A percentile compares a stretch with the other conserved stretches of the same genome.
Conservation (phyloP, 192 early-diverging fungal genomes). For the Coemansia sp. region DNA sequence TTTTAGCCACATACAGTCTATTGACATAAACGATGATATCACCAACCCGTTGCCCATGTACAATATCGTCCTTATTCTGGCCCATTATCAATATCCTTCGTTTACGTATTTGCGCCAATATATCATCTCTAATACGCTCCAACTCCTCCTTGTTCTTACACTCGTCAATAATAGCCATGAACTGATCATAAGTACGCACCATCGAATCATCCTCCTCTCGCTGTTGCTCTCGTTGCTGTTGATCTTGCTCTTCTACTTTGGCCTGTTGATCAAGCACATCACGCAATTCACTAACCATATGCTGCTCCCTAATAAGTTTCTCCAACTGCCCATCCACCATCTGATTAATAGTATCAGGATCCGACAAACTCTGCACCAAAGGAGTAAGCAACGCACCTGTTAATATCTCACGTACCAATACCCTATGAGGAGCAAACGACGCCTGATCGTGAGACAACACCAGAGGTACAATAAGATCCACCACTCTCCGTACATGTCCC, state of each 20-base stretch:
- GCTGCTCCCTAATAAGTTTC: constrained; percentile 53
- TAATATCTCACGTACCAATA: constrained; percentile 76
- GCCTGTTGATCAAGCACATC: constrained; percentile 69
- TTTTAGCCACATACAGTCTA: constrained; percentile 69
- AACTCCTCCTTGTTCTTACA: constrained; percentile 65
- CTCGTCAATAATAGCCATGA: constrained; percentile 70
- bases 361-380: constrained; percentile 64
- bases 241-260: not conserved
- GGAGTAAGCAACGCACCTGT: constrained; percentile 69
- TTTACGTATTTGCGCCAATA: constrained; percentile 73
- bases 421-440: constrained; percentile 58
- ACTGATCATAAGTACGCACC: constrained; percentile 68
- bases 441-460: constrained; percentile 62
- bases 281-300: constrained; percentile 72
- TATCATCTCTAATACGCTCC: constrained; percentile 64
- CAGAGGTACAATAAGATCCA: constrained; percentile 65
- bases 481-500: constrained; percentile 63
- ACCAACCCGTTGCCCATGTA: constrained; percentile 76
- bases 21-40: constrained; percentile 75
- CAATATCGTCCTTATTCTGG: constrained; percentile 68
- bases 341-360: constrained; percentile 89
- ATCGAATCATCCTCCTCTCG: not conserved
- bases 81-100: constrained; percentile 60
- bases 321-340: constrained; percentile 64
- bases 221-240: not conserved